Base-by-base conservation (phyloP, 2,329 filamentous ascomycete genomes). In the Penicillium italicum region DNA sequence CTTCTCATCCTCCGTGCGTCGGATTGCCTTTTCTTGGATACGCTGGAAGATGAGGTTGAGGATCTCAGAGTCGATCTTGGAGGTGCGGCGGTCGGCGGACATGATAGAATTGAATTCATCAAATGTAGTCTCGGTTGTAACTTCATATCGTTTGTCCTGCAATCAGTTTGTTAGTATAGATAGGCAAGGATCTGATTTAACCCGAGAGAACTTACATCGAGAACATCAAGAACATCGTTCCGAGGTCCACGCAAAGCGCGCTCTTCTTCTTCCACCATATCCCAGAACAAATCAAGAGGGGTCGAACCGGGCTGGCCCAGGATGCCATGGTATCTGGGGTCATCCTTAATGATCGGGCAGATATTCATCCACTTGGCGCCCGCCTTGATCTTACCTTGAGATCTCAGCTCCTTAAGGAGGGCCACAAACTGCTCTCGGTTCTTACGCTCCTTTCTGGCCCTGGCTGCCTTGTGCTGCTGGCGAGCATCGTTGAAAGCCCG, bases 211-310 rank as follows among this genome's bases (percentile, higher is more conserved):
- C 86, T 79, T 74, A 94, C 90, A 80, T 95, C 90, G 64, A 96
- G 81, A 63, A 94, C 90, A 75, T 96, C 91, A 62, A 94, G 79
- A 37, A 95, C 89, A 69, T 91, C 86, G 69, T 94, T 95, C 58
- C 90, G 83, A 46, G 88, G 87, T 47, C 85, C 86, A 58, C 92
- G 87, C 45, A 97, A 79, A n/a, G 87, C 86, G 55, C 89, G 85
- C 69, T 99, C 93, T 72, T 97, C 91, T 72, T 96, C 91, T 72
- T 97, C 94, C 26, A 97, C 82, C 45, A 92, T 80, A 71, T 99
- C 94, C 91, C 93, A 97, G 77, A 99, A 97, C 7, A 99, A 80
- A 67, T 97, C 91, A 62, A 96, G 82, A 14, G 94, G 90, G 5
- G 85, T 89, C 5, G 92, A 96, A 53, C 93, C 92, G 56, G 83